Percentiles rank a stretch among this genome's conserved stretches.
These are phyloP conservation scores for Oryza meridionalis DNA, from an alignment of 176 grass and related monocot species.

Conservation along the genomic window DNA sequence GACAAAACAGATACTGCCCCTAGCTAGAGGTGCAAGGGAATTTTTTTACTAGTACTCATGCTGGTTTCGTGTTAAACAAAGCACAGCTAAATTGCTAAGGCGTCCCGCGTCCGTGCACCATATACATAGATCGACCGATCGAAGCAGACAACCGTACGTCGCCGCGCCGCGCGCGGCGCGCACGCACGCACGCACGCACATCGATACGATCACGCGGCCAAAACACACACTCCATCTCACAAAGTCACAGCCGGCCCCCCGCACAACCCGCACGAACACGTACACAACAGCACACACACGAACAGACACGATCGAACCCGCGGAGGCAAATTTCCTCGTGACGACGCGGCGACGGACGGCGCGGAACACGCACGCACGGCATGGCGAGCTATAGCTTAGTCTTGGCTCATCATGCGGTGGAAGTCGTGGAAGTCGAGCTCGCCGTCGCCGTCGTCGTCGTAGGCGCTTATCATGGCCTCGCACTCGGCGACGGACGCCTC, in stretches of 20 bases:
- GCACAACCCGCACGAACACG: neutral
- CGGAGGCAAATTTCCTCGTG: constrained; percentile 1
- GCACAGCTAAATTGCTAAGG: neutral
- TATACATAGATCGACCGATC: neutral
- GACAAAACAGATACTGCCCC: too few relatives aligned
- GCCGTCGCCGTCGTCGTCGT: constrained; percentile 90
- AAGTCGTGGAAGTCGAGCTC: constrained; percentile 95
- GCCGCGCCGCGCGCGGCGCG: too few relatives aligned
- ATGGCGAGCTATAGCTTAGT: neutral
- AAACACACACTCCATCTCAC: neutral
- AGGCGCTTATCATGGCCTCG: constrained; percentile 80
- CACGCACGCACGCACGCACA: neutral
- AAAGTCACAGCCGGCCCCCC: neutral
- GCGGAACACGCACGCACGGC: too few relatives aligned
- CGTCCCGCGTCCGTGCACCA: neutral
- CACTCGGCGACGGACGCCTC: constrained; percentile 77
- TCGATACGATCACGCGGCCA: neutral
- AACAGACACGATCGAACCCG: neutral
- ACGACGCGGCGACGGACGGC: neutral
- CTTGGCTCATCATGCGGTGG: constrained; percentile 78
- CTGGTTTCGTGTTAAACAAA: neutral
- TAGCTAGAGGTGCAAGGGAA: too few relatives aligned
- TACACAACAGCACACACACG: neutral
- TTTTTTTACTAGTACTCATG: too few relatives aligned
- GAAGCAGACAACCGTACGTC: neutral